Base-by-base conservation (phyloP, 2,329 filamentous ascomycete genomes). In the Fusarium albidum region DNA sequence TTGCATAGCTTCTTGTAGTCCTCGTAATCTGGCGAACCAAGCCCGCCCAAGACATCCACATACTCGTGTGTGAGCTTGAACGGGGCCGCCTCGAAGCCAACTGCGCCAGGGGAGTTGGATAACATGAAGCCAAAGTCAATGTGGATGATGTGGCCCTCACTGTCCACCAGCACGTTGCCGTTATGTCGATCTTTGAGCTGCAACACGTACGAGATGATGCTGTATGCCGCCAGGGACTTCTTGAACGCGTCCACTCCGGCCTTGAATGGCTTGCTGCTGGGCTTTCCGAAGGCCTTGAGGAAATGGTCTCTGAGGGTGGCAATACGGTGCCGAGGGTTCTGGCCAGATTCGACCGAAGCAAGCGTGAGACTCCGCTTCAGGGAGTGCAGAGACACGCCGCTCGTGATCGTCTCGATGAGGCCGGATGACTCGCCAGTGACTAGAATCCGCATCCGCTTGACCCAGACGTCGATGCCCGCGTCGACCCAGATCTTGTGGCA, bases 61-160 rank as follows among this genome's bases (percentile, higher is more conserved):
- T 95, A 95, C 68, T 95, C 91, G 60, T 92, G 85, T 2, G 91
- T 93, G 21, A 95, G 79, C 76, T 95, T 95, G 75, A 95, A 95
- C 1, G 91, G 91, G 5, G 91, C 91, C 12, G 91, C 91, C 74
- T 95, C 91, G 66, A 95, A 95, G 3, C 90, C 90, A 69, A 95
- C 90, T 9, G 87, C 89, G 0, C 91, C 91, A 0, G 91, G 91
- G 2, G 90, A 92, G 72, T 95, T 95, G 39, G 89, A 93, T 28
- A 95, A 79, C 89, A 95, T 94, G 71, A 95, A 95, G 49, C 91
- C 91, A 72, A 95, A 95, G 73, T 95, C 91, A 56, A 95, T 95
- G 69, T 95, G 91, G 55, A 95, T 87, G 50, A 94, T 92, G 69
- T 95, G 91, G 9, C 91, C 91, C 71, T 91, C 88, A 66, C 90